Conservation (phyloP, 2,329 filamentous ascomycete genomes). For the Cladophialophora carrionii region DNA sequence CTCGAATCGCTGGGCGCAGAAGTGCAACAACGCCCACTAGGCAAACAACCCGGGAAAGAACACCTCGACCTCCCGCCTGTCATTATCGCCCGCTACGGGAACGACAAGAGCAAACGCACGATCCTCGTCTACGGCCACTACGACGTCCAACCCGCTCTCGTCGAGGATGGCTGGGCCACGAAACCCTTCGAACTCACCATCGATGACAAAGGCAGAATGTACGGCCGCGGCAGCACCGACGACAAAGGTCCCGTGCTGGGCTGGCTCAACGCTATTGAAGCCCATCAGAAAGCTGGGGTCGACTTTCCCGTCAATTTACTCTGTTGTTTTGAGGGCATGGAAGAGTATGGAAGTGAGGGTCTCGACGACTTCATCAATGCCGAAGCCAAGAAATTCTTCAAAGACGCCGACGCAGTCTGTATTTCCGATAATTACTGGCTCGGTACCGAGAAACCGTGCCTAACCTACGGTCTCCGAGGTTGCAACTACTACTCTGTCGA, state of each 20-base stretch:
- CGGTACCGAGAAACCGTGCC: constrained; percentile 94
- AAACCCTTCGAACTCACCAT: constrained; percentile 89
- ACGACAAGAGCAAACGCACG: constrained; percentile 87
- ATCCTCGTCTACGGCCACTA: constrained; percentile 98
- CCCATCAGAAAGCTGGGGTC: constrained; percentile 90
- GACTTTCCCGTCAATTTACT: constrained; percentile 97
- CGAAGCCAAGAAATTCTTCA: constrained; percentile 93
- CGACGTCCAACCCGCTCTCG: constrained; percentile 93
- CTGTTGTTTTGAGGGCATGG: constrained; percentile 99
- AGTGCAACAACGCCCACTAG: constrained; percentile 82
- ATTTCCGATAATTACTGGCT: constrained; percentile 99
- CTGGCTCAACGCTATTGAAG: constrained; percentile 97
- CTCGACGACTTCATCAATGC: constrained; percentile 90
- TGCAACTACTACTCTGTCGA: constrained; percentile 98
- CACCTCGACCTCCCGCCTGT: constrained; percentile 90
- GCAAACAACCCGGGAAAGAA: constrained; percentile 89
- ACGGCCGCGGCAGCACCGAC: constrained; percentile 90
- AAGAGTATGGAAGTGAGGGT: constrained; percentile 96
- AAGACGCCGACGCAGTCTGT: constrained; percentile 92
- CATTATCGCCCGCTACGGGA: constrained; percentile 87
- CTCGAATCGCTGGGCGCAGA: constrained; percentile 81
- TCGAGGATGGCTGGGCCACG: constrained; percentile 92
- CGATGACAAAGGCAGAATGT: constrained; percentile 93
- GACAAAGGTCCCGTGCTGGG: constrained; percentile 97
- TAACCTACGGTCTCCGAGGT: constrained; percentile 94